Percentiles rank a stretch among this genome's conserved stretches.
phyloP scores from a whole-genome alignment of 192 early-diverging fungal species.

The Gryganskiella cystojenkinii region DNA sequence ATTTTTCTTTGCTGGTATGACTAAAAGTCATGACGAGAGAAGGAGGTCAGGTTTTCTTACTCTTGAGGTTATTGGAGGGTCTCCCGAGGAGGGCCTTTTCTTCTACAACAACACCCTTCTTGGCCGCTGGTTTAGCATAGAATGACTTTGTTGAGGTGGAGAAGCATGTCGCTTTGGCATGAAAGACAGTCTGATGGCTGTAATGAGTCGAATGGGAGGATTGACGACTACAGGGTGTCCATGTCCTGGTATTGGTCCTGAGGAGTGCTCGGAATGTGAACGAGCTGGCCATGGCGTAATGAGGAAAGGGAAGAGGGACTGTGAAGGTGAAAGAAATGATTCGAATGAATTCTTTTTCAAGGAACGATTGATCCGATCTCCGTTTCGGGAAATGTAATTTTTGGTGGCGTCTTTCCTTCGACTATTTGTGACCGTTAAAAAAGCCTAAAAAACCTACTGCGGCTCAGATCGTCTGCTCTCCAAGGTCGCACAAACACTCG shows the following conservation, averaged over 20 bases:
- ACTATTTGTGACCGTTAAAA: no score
- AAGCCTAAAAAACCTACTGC: no score
- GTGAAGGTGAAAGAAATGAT: neutral
- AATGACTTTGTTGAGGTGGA: slow-evolving; percentile 13
- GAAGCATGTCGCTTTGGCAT: slow-evolving; percentile 15
- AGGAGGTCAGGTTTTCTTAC: slow-evolving; percentile 6
- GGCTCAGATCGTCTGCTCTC: no score
- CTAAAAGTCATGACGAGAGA: neutral
- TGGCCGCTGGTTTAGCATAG: slow-evolving; percentile 36
- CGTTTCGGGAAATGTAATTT: no score
- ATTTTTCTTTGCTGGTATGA: neutral
- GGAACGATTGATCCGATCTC: no score
- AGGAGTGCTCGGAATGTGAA: slow-evolving; percentile 8
- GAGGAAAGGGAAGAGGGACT: no score
- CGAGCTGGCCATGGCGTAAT: neutral
- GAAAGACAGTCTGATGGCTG: slow-evolving; percentile 6
- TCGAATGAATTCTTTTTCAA: no score
- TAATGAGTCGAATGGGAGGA: neutral
- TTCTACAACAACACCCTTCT: slow-evolving; percentile 53
- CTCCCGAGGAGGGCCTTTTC: slow-evolving; percentile 75
- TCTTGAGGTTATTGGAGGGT: slow-evolving; percentile 82
- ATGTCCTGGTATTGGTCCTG: slow-evolving; percentile 6
- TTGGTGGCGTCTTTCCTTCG: no score
- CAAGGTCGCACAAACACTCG: no score
- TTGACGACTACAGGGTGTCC: slow-evolving; percentile 1